Evolutionary conservation across 345 rosid genomes (phyloP), one percentile per base, ranked within the genome.

Genomic region (Corchorus olitorius): DNA sequence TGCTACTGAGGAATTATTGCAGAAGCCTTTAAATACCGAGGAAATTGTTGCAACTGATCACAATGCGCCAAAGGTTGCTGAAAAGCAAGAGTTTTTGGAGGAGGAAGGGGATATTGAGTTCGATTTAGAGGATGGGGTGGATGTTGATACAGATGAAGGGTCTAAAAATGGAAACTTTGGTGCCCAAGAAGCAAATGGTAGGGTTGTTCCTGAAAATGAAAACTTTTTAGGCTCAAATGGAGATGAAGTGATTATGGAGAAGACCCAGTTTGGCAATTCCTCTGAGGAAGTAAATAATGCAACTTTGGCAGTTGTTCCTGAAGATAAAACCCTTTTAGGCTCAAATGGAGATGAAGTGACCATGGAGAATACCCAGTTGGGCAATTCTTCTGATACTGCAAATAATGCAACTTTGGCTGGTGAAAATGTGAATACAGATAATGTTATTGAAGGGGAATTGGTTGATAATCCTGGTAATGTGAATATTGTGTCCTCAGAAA

Each of bases 241-340:
- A 22, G n/a, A 33, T 41, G 81, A 53, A 3, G 43, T 45, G 8
- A 14, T 48, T 49, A 67, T 75, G 53, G 79, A 43, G 71, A 75
- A 71, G 17, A 17, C 67, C 59, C 72, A 77, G 45, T 8, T 63
- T 46, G 83, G 75, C 46, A 80, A 79, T 81, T 76, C 63, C 8
- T 60, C 80, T 50, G 56, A 56, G 43, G 37, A 13, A 5, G 27
- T 22, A 17, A 63, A 68, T 8, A 74, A 45, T 77, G 83, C 52
- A n/a, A 81, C 53, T 75, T 61, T 65, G 61, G 46, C 14, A 60
- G 55, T 67, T 67, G 37, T 13, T 67, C 19, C 43, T 14, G n/a
- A 62, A 62, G 35, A 3, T 5, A 11, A 41, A 5, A 34, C 15
- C 19, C 45, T 53, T 49, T 16, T 19, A 19, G 65, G 46, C 46